Evolutionary conservation across 192 early-diverging fungal species (phyloP).

Genomic region (Borealophlyctis nickersoniae): DNA sequence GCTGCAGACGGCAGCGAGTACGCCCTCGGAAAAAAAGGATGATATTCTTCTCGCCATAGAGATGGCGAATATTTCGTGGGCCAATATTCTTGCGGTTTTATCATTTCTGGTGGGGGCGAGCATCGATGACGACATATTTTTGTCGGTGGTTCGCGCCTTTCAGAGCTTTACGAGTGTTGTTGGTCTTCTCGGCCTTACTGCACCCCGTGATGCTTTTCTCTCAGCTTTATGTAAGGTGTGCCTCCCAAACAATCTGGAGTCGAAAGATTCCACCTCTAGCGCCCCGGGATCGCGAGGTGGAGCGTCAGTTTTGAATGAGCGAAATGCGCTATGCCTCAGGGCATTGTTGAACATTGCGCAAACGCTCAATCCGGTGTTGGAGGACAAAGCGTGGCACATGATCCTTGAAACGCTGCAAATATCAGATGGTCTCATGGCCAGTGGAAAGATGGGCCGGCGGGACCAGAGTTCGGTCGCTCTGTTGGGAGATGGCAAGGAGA

Average conservation of each 20-base stretch:
- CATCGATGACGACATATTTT: constrained; percentile 83
- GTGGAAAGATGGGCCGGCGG: constrained; percentile 43
- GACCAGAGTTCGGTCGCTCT: constrained; percentile 32
- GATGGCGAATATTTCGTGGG: constrained; percentile 81
- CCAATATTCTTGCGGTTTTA: constrained; percentile 70
- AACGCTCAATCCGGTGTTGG: constrained; percentile 70
- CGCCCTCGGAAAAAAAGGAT: constrained; percentile 35
- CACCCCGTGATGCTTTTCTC: constrained; percentile 83
- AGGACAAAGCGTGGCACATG: constrained; percentile 76
- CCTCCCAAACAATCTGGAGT: constrained; percentile 48
- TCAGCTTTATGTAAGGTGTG: constrained; percentile 79
- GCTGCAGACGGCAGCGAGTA: constrained; percentile 27
- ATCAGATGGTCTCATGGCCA: constrained; percentile 72
- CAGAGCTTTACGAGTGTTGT: constrained; percentile 75
- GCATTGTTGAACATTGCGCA: constrained; percentile 68
- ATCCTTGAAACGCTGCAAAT: constrained; percentile 86
- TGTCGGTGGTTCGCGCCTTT: constrained; percentile 63
- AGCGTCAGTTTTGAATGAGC: constrained; percentile 54
- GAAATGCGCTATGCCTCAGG: constrained; percentile 76
- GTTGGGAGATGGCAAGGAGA: constrained; percentile 22
- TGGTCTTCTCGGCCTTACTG: constrained; percentile 72
- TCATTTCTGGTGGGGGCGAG: constrained; percentile 72
- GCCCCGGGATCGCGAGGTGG: constrained; percentile 4
- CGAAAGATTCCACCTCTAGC: neutral
- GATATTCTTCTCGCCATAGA: constrained; percentile 63